A percentile compares a stretch with the other conserved stretches of the same genome.
phyloP scores from a whole-genome alignment of 2,329 filamentous ascomycete genomes.

The Aspergillus fumigatiaffinis region DNA sequence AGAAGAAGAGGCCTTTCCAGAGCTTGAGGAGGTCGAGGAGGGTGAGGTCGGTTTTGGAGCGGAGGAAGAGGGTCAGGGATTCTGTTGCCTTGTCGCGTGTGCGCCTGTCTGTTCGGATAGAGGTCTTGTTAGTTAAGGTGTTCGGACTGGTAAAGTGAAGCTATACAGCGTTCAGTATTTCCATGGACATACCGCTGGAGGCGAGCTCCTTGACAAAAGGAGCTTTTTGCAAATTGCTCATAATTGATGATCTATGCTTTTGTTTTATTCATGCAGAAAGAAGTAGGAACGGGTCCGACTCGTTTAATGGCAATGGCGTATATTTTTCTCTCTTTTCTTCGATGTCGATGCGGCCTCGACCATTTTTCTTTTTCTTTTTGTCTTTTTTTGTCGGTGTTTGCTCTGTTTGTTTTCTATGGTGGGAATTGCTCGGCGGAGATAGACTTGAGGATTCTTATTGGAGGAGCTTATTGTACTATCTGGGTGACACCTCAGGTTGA shows the following conservation, averaged over 20 bases:
- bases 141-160: not conserved
- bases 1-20: slow-evolving; percentile 93
- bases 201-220: slow-evolving; percentile 81
- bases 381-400: slow-evolving; percentile 8
- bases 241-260: slow-evolving; percentile 13
- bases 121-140: slow-evolving; percentile 8
- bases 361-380: slow-evolving; percentile 13
- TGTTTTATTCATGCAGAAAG: not conserved
- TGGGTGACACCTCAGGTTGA: not conserved
- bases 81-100: slow-evolving; percentile 72
- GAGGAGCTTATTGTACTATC: not conserved
- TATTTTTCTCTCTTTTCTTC: not conserved
- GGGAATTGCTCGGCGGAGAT: not conserved
- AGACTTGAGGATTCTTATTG: not conserved
- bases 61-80: slow-evolving; percentile 74
- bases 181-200: slow-evolving; percentile 62
- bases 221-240: slow-evolving; percentile 45
- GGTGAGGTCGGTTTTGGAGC: slow-evolving; percentile 58
- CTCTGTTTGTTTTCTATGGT: slow-evolving; percentile 6
- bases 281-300: not conserved
- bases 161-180: not conserved
- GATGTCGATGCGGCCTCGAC: not conserved
- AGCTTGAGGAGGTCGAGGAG: slow-evolving; percentile 76
- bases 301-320: slow-evolving; percentile 1
- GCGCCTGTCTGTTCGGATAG: slow-evolving; percentile 60